Evolutionary conservation across 1,284 basidiomycete genomes (phyloP).

Genomic region (Apiotrichum siamense): DNA sequence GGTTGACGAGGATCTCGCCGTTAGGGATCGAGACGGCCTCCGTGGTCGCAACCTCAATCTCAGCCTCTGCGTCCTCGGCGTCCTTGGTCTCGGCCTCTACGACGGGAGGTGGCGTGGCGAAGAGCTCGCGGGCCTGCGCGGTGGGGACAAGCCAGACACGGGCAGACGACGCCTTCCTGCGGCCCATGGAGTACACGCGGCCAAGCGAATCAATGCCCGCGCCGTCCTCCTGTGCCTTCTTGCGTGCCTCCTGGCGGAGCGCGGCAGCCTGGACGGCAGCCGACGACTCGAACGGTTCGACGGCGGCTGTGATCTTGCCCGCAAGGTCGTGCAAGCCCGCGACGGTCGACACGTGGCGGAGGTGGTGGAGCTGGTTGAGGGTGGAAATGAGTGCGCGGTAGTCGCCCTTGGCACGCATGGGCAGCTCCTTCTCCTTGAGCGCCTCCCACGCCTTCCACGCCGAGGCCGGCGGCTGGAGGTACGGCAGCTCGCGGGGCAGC

Average conservation of each 20-base stretch:
- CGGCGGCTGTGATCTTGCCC: constrained; percentile 53
- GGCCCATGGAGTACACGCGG: constrained; percentile 73
- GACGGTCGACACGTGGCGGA: constrained; percentile 61
- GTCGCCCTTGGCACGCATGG: constrained; percentile 66
- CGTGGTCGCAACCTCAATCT: background rate
- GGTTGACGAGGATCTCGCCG: constrained; percentile 73
- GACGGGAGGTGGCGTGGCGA: background rate
- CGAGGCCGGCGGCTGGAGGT: constrained; percentile 56
- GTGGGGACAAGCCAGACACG: constrained; percentile 91
- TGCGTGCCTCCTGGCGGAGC: constrained; percentile 25
- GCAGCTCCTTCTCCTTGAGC: constrained; percentile 19
- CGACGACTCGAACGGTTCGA: constrained; percentile 60
- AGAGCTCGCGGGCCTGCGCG: constrained; percentile 33
- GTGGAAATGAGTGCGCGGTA: constrained; percentile 63
- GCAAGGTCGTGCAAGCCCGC: constrained; percentile 61
- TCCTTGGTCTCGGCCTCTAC: constrained; percentile 1
- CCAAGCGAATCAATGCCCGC: constrained; percentile 64
- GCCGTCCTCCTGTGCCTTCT: constrained; percentile 46
- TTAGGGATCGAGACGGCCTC: constrained; percentile 43
- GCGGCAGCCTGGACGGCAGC: background rate
- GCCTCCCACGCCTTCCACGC: constrained; percentile 58
- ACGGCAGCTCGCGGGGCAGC: constrained; percentile 63
- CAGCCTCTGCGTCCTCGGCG: background rate
- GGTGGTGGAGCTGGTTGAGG: constrained; percentile 66
- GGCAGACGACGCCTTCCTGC: constrained; percentile 77